Conservation (phyloP, 495 filamentous ascomycete species). For the Aspergillus haitiensis region DNA sequence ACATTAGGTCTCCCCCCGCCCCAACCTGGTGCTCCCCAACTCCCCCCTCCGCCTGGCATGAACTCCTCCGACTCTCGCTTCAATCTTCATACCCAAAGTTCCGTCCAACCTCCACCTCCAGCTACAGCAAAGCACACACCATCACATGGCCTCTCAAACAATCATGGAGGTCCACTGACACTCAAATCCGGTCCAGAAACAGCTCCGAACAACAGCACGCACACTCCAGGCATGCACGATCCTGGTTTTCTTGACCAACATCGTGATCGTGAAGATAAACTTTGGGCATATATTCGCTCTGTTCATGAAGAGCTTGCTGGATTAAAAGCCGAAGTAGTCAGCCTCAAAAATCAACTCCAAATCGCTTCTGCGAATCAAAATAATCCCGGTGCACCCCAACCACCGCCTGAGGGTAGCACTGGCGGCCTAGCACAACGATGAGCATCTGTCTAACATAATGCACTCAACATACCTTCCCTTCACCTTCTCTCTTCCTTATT, state of each 20-base stretch:
- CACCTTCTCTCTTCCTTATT: neutral
- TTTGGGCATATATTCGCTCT: slow-evolving; percentile 49
- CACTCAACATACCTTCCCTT: too few relatives aligned
- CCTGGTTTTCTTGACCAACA: slow-evolving; percentile 33
- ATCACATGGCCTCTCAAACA: slow-evolving; percentile 44
- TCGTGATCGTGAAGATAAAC: slow-evolving; percentile 37
- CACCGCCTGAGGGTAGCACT: slow-evolving; percentile 28
- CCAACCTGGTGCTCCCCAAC: slow-evolving; percentile 47
- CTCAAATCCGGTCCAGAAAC: slow-evolving; percentile 33
- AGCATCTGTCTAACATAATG: neutral
- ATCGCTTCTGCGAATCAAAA: slow-evolving; percentile 39
- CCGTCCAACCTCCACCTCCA: slow-evolving; percentile 19
- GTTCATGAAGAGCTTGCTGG: slow-evolving; percentile 44
- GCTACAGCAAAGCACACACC: slow-evolving; percentile 33
- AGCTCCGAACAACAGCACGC: slow-evolving; percentile 26
- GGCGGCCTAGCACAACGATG: slow-evolving; percentile 22
- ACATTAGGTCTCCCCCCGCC: slow-evolving; percentile 39
- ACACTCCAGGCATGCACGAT: slow-evolving; percentile 26
- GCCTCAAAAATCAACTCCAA: slow-evolving; percentile 43
- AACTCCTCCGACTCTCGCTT: slow-evolving; percentile 49
- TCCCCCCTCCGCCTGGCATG: slow-evolving; percentile 54
- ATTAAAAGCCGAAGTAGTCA: slow-evolving; percentile 42
- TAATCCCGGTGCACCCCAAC: slow-evolving; percentile 25
- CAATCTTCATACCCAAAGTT: slow-evolving; percentile 36
- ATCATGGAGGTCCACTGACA: slow-evolving; percentile 34